A percentile compares a stretch with the other conserved stretches of the same genome.
Evolutionary conservation across 805 yeast species (phyloP).

Genomic region (Saccharomycopsis babjevae): DNA sequence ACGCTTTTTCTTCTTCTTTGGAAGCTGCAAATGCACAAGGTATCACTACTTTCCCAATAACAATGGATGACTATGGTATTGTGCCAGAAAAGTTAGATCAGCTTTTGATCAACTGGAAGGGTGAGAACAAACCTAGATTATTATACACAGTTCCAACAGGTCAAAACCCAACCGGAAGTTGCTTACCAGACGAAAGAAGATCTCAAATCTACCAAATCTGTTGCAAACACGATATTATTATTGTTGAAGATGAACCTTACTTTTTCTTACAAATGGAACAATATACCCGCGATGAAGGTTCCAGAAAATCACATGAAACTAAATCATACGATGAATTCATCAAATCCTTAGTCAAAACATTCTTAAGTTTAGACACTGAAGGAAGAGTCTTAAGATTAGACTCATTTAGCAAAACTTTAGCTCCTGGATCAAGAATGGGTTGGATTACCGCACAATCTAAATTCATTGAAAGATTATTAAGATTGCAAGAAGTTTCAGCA

Average conservation of each 20-base stretch:
- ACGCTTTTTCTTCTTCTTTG: conserved; percentile 73
- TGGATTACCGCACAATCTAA: conserved; percentile 72
- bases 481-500: conserved; percentile 71
- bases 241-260: conserved; percentile 95
- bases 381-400: conserved; percentile 88
- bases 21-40: conserved; percentile 75
- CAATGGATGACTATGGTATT: conserved; percentile 72
- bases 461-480: conserved; percentile 53
- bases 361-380: conserved; percentile 64
- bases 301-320: conserved; percentile 26
- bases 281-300: conserved; percentile 41
- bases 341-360: conserved; percentile 61
- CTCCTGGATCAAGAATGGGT: conserved; percentile 85
- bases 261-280: conserved; percentile 89
- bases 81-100: conserved; percentile 58
- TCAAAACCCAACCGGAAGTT: conserved; percentile 95
- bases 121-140: conserved; percentile 60
- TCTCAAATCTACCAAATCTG: conserved; percentile 64
- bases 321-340: conserved; percentile 54
- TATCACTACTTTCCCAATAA: conserved; percentile 55
- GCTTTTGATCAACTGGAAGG: conserved; percentile 61
- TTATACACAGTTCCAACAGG: conserved; percentile 92
- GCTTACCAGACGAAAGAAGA: conserved; percentile 70
- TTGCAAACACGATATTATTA: conserved; percentile 73
- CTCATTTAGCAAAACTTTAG: conserved; percentile 82